Evolutionary conservation across 2,329 filamentous ascomycete species (phyloP).

Genomic region (Pezicula neosporulosa): DNA sequence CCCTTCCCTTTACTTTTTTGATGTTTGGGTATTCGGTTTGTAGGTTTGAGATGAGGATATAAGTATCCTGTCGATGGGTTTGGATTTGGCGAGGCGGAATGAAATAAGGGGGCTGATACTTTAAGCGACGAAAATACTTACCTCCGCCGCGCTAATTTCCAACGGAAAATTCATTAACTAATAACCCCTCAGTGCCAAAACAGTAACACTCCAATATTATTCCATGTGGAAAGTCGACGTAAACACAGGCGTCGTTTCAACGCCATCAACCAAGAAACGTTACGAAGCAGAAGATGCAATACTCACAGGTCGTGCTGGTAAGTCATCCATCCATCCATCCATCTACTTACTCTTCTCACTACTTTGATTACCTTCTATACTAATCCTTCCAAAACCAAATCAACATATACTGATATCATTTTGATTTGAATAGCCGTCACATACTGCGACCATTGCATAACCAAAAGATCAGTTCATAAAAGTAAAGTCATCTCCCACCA

Average conservation of each 20-base stretch:
- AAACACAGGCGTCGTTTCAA: constrained; percentile 32
- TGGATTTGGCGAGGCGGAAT: background rate
- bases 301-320: constrained; percentile 23
- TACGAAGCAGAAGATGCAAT: constrained; percentile 31
- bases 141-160: too few species aligned
- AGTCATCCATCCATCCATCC: constrained; percentile 7
- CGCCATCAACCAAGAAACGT: constrained; percentile 28
- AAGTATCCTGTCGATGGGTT: too few species aligned
- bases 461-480: constrained; percentile 10
- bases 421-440: constrained; percentile 2
- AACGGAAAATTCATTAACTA: too few species aligned
- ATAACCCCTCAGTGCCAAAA: constrained; percentile 19
- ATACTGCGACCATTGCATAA: constrained; percentile 6
- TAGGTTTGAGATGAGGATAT: too few species aligned
- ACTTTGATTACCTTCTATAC: too few species aligned
- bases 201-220: constrained; percentile 33
- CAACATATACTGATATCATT: background rate
- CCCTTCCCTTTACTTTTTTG: too few species aligned
- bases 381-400: too few species aligned
- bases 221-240: constrained; percentile 37
- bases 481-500: constrained; percentile 9
- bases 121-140: too few species aligned
- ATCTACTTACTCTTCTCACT: background rate
- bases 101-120: too few species aligned
- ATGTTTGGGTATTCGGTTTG: too few species aligned